Base-by-base conservation (phyloP, 2,329 filamentous ascomycete genomes). In the Pseudogymnoascus verrucosus region DNA sequence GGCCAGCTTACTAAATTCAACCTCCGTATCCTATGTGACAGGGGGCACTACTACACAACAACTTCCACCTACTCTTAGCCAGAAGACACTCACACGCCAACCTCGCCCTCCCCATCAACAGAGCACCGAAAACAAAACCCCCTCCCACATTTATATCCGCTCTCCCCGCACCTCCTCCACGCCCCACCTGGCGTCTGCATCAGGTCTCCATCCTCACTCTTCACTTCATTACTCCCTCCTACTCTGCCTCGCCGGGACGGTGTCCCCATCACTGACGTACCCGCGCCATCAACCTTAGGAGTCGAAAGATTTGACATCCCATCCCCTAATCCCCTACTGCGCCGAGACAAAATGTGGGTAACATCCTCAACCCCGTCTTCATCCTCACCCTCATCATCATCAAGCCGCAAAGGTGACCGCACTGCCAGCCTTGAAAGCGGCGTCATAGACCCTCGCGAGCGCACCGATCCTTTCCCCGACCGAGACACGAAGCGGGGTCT, bases 101-200 rank as follows among this genome's bases (percentile, higher is more conserved):
- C 11, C 5, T n/a, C 47, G 6, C 28, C n/a, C 10, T 57, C 28
- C 5, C 28, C 28, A 11, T 11, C 51, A 34, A 12, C 51, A 12
- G 51, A 57, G 28, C 84, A 87, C 8, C 76, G 78, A 68, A 88
- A 85, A 72, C 85, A 87, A 73, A 86, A 87, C 65, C 83, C 79
- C 62, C 81, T 76, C 3, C 79, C 79, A 65, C 84, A 87, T 14
- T 74, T 75, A 70, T 82, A 86, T 11, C 81, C 84, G 67, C 79
- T 78, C 66, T 81, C 74, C 3, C 84, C 84, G 64, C 85, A 87
- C 12, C 76, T 76, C 61, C 80, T 75, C 67, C 77, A 67, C 12
- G 79, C 78, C 1, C 82, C 82, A 1, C 81, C 78, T 0, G 82
- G 82, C 8, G 82, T 84, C 67, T 75, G 75, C 78, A 70, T 64